A percentile compares a stretch with the other conserved stretches of the same genome.
Conservation (phyloP, 2,329 filamentous ascomycete genomes). For the Elsinoe australis region DNA sequence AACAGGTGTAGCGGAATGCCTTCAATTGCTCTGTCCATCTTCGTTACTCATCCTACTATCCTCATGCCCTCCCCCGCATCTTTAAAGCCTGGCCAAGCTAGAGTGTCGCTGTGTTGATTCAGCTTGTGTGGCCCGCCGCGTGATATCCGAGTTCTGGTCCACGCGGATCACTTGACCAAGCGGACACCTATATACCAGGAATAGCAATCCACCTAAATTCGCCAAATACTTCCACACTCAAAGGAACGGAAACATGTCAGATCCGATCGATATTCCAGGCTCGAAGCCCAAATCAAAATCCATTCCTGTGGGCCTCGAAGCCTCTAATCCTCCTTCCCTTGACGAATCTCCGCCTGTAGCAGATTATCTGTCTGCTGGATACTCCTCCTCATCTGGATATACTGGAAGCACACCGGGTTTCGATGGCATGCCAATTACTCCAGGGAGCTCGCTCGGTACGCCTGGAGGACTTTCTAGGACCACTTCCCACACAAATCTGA, state of each 20-base stretch:
- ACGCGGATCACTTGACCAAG: constrained; percentile 3
- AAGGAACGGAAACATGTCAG: too few relatives aligned
- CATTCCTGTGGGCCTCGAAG: constrained; percentile 14
- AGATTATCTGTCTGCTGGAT: constrained; percentile 32
- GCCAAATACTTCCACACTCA: not conserved
- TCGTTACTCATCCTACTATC: not conserved
- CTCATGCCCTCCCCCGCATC: constrained; percentile 4
- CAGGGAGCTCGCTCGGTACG: constrained; percentile 40
- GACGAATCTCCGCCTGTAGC: constrained; percentile 14
- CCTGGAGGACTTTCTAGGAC: constrained; percentile 56
- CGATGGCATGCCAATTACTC: constrained; percentile 25
- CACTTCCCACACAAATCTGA: constrained; percentile 18
- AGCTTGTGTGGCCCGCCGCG: not conserved
- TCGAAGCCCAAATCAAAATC: constrained; percentile 19
- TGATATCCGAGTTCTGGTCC: constrained; percentile 5
- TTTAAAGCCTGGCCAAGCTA: not conserved
- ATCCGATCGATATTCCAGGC: constrained; percentile 21
- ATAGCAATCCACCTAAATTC: not conserved
- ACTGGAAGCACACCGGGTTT: not conserved
- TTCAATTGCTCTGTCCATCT: not conserved
- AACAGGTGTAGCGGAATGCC: constrained; percentile 12
- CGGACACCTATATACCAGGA: not conserved
- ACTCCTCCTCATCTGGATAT: constrained; percentile 27
- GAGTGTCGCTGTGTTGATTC: not conserved
- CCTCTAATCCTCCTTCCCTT: constrained; percentile 1